Evolutionary conservation across 805 yeast species (phyloP).

Genomic region (Sugiyamaella mastotermitis): DNA sequence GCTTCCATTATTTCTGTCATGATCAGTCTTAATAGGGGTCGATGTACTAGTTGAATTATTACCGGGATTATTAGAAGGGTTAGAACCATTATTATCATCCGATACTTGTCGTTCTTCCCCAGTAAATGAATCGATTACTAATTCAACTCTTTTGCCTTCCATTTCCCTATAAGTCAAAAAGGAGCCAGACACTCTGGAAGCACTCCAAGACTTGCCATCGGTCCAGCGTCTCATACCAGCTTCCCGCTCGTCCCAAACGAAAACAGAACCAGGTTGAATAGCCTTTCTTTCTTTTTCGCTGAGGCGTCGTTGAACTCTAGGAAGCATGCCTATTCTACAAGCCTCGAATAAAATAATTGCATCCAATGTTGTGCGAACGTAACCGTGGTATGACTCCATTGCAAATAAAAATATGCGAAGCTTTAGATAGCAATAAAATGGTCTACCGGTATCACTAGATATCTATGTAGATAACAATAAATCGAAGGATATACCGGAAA

Average conservation of each 20-base stretch:
- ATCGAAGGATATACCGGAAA: too few species aligned
- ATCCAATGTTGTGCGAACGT: slow-evolving; percentile 50
- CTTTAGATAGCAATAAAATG: too few species aligned
- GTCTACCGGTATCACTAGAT: too few species aligned
- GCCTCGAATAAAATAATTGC: slow-evolving; percentile 65
- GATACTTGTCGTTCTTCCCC: neutral
- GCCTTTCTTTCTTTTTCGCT: slow-evolving; percentile 48
- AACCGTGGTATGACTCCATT: slow-evolving; percentile 60
- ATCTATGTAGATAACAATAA: too few species aligned
- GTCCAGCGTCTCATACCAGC: slow-evolving; percentile 76
- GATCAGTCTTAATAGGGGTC: neutral
- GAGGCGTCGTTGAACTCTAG: slow-evolving; percentile 54
- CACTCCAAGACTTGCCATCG: slow-evolving; percentile 69
- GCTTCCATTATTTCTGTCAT: slow-evolving; percentile 1
- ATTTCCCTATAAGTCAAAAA: slow-evolving; percentile 60
- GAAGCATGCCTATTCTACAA: slow-evolving; percentile 48
- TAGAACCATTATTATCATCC: neutral
- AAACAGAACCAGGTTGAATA: slow-evolving; percentile 55
- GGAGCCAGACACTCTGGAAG: slow-evolving; percentile 60
- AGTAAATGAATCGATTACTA: slow-evolving; percentile 13
- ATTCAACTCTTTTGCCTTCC: slow-evolving; percentile 31
- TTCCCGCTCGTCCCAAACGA: slow-evolving; percentile 66
- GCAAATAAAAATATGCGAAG: too few species aligned
- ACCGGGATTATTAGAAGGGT: neutral
- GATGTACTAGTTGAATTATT: slow-evolving; percentile 1